phyloP scores from a whole-genome alignment of 139 green algal species.

The Micractinium conductrix region DNA sequence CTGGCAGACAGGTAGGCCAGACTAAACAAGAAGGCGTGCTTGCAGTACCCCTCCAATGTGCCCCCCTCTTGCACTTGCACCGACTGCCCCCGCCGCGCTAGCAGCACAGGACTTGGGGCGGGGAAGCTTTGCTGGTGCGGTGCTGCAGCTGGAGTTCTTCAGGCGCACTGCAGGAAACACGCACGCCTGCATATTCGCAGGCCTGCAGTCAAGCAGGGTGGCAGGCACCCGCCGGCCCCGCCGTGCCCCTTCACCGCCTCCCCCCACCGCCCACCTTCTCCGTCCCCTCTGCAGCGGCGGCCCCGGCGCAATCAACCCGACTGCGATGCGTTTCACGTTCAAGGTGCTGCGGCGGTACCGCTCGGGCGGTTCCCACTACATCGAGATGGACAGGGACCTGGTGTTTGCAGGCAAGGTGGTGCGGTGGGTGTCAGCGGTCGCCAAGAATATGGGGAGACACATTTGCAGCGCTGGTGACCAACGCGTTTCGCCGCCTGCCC shows the following conservation, averaged over 20 bases:
- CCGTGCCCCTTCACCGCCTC: neutral
- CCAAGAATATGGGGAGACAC: neutral
- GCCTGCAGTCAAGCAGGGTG: neutral
- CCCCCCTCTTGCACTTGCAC: neutral
- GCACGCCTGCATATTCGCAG: too few species aligned
- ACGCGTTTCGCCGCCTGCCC: neutral
- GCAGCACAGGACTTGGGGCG: too few species aligned
- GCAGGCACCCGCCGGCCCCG: too few species aligned
- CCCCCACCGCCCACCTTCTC: too few species aligned
- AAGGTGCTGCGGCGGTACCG: neutral
- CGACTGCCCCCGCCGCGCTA: neutral
- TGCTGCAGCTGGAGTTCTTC: too few species aligned
- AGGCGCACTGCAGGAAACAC: too few species aligned
- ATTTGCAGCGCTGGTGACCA: neutral
- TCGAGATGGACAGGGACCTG: neutral
- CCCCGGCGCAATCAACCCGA: neutral
- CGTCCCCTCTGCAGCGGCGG: neutral
- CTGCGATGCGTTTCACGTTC: neutral
- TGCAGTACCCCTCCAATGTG: too few species aligned
- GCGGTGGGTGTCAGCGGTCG: neutral
- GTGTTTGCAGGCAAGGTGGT: neutral
- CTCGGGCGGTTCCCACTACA: neutral
- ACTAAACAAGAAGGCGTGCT: neutral
- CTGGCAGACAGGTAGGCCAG: slow-evolving; percentile 2
- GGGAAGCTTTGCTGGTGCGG: neutral